Percentiles rank a stretch among this genome's conserved stretches.
Conservation (phyloP, 768 basidiomycete genomes). For the Austroboletus festivus region DNA sequence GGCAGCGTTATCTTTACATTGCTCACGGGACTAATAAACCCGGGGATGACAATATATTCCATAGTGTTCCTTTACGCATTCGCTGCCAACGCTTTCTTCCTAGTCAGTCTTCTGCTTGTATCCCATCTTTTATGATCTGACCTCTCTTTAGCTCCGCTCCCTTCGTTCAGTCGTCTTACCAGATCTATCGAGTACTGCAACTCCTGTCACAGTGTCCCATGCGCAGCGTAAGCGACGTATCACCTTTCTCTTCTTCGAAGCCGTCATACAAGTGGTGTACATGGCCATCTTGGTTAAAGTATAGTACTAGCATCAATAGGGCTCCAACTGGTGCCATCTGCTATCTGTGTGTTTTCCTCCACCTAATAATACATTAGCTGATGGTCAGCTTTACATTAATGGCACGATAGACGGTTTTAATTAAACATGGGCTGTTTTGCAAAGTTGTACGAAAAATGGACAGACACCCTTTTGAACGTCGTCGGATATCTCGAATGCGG, state of each 20-base stretch:
- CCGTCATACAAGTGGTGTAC: slow-evolving; percentile 76
- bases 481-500: too few species aligned
- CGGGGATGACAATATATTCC: slow-evolving; percentile 61
- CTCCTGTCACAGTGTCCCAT: slow-evolving; percentile 62
- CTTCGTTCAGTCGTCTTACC: slow-evolving; percentile 89
- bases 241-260: slow-evolving; percentile 85
- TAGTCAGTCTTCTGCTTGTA: slow-evolving; percentile 50
- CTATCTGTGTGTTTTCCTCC: background rate
- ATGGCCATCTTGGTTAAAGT: slow-evolving; percentile 82
- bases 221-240: slow-evolving; percentile 82
- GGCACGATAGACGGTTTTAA: background rate
- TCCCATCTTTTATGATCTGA: background rate
- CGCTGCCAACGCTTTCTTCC: slow-evolving; percentile 89
- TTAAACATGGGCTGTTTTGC: background rate
- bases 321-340: background rate
- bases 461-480: too few species aligned
- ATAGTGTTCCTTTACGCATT: slow-evolving; percentile 82
- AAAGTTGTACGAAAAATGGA: too few species aligned
- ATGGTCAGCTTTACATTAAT: background rate
- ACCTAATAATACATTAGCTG: slow-evolving; percentile 5
- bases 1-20: slow-evolving; percentile 82
- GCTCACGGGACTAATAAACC: slow-evolving; percentile 62
- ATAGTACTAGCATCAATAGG: slow-evolving; percentile 12
- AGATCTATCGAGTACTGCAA: slow-evolving; percentile 50
- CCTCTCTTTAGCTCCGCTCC: slow-evolving; percentile 74